Base-by-base conservation (phyloP, 192 early-diverging fungal genomes). In the Entomortierella parvispora region DNA sequence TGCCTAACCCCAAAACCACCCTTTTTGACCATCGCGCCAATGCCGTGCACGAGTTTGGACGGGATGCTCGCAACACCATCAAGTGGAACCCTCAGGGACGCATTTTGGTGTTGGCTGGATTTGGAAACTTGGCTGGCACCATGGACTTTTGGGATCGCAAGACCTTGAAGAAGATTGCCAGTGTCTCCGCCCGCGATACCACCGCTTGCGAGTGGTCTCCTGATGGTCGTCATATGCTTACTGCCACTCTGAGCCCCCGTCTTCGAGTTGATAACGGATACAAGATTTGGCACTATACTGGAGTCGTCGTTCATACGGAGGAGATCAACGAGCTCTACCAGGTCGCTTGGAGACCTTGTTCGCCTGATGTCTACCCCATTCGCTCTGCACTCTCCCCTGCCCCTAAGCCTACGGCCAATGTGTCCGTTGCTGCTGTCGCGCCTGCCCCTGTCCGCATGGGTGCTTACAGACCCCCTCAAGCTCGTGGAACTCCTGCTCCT, bases 231-330 rank as follows among this genome's bases (percentile, higher is more conserved):
- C 93, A 96, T 81, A 85, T 99, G 69, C 83, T 99, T 87, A 95
- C 96, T 15, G 90, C 96, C 37, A 99, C 93, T 6, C 82, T 98
- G 42, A 97, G 96, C 61, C 91, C 92, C 31, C 91, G 97, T 51
- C 84, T 99, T 67, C 93, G 96, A 68, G 98, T 99, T 33, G 98
- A 99, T 81, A 99, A 99, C 68, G 96, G 97, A 14, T 93, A 94
- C 79, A 93, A 93, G 50, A 87, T 99, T 64, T 99, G 95, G 95
- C 98, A 99, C 80, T 94, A 97, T 79, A 89, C 91, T 3, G 97
- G 97, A 25, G 86, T 89, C 0, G 79, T 97, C 54, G 89, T 97
- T 46, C 89, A 94, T 69, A 62, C 84, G 70, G 81, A 91, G 28
- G 87, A 91, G 50, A 83, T 91, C 32, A 89, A 95, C 61, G 98